Evolutionary conservation across 495 filamentous ascomycete genomes (phyloP), one percentile per base, ranked within the genome.

Genomic region (Trichoderma gamsii): DNA sequence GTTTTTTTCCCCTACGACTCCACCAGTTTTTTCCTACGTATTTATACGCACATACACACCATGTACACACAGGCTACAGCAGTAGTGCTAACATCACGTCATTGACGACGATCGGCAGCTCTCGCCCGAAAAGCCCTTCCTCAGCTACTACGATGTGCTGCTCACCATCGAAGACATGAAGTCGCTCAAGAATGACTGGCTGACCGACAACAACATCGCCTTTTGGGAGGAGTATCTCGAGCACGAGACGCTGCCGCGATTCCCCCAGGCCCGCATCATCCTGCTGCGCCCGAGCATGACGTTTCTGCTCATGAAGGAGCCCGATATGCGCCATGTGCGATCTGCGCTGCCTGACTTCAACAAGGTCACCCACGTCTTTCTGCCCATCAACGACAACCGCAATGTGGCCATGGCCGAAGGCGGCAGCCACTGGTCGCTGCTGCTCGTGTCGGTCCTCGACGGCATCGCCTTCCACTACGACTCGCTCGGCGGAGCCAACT

Each of bases 221-320:
- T 99, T 99, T 76, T 99, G 95, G 93, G 91, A 97, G 84, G 95
- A 97, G 87, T 97, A 88, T 78, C 86, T 99, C 66, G 96, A 98
- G 77, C 92, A 88, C 66, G 93, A 97, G 79, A 84, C 91, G 59
- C 87, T 99, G 32, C 78, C 82, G 38, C 82, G 86, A 73, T 92
- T 90, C 78, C 87, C 88, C 6, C 84, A 88, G 70, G 91, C 92
- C 38, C 84, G 93, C 71, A 97, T 99, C 74, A 85, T 96, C 56
- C 90, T 99, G 64, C 89, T 98, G 65, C 90, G 95, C 12, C 95
- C 95, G 0, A 90, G 87, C 74, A 97, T 99, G 90, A 89, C 90
- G 66, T 96, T 97, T 79, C 88, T 99, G 79, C 85, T 98, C 38
- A 90, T 94, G 78, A 89, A 91, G 75, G 92, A 92, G 0, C 82